Percentiles rank a stretch among this genome's conserved stretches.
Conservation (phyloP, 228 moss, liverwort and hornwort species). For the Sphagnum fallax region DNA sequence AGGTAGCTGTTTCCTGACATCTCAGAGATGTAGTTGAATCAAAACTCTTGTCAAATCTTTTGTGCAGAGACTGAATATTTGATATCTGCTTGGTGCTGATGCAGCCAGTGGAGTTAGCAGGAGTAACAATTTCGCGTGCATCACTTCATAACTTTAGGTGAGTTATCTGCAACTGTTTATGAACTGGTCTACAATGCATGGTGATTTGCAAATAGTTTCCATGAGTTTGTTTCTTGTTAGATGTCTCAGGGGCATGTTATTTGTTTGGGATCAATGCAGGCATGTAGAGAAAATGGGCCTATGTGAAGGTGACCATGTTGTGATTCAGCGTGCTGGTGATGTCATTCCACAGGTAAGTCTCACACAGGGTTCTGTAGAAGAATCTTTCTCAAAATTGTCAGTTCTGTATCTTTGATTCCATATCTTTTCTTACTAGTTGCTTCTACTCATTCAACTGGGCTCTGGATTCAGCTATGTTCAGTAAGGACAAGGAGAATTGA, state of each 20-base stretch:
- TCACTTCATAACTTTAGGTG: constrained; percentile 82
- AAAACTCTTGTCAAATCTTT: no score
- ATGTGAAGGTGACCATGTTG: constrained; percentile 81
- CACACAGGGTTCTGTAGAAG: neutral
- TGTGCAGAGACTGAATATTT: no score
- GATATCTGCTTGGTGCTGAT: constrained; percentile 1
- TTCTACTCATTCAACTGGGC: neutral
- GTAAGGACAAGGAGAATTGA: neutral
- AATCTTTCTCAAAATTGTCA: neutral
- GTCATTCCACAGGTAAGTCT: constrained; percentile 52
- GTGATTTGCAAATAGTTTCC: no score
- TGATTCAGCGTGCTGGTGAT: constrained; percentile 86
- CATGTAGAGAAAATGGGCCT: constrained; percentile 70
- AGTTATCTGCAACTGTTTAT: constrained; percentile 5
- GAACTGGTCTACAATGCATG: no score
- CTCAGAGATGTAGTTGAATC: neutral
- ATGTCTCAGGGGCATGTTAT: no score
- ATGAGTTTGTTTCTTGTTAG: no score
- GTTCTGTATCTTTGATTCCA: neutral
- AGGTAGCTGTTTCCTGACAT: constrained; percentile 30
- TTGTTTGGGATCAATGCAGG: constrained; percentile 19
- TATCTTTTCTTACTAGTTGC: neutral
- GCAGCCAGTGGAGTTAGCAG: constrained; percentile 84
- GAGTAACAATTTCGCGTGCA: constrained; percentile 70
- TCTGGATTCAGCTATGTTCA: neutral